Conservation (phyloP, 2,329 filamentous ascomycete species). For the Fusarium multiceps region DNA sequence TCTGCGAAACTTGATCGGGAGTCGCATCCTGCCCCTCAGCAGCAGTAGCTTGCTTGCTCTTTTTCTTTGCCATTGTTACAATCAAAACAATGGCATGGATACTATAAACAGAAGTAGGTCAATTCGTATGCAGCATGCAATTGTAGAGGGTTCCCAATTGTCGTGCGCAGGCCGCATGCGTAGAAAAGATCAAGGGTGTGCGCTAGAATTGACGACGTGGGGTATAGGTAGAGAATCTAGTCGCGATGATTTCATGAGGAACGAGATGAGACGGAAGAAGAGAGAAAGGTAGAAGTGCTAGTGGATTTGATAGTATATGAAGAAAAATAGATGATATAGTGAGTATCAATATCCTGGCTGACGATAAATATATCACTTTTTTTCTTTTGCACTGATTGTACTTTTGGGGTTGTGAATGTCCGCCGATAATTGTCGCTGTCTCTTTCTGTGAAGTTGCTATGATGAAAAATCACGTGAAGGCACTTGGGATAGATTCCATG, state of each 20-base stretch:
- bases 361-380: not conserved
- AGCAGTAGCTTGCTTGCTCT: constrained; percentile 60
- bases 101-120: not conserved
- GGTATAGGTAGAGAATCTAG: constrained; percentile 25
- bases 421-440: constrained; percentile 6
- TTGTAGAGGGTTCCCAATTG: not conserved
- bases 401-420: constrained; percentile 22
- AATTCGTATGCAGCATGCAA: constrained; percentile 3
- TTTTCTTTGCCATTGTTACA: constrained; percentile 59
- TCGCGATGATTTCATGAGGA: constrained; percentile 25
- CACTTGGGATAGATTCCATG: not conserved
- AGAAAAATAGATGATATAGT: not conserved
- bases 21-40: constrained; percentile 30
- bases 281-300: not conserved
- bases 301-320: not conserved
- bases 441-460: constrained; percentile 6
- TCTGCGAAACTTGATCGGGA: constrained; percentile 13
- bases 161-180: constrained; percentile 9
- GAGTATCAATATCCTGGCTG: not conserved
- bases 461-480: constrained; percentile 35
- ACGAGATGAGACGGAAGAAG: not conserved
- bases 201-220: constrained; percentile 31
- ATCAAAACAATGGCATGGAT: constrained; percentile 6
- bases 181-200: constrained; percentile 22
- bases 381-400: not conserved